Evolutionary conservation across 495 filamentous ascomycete genomes (phyloP), one percentile per base, ranked within the genome.

Genomic region (Chaetomium cochliodes): DNA sequence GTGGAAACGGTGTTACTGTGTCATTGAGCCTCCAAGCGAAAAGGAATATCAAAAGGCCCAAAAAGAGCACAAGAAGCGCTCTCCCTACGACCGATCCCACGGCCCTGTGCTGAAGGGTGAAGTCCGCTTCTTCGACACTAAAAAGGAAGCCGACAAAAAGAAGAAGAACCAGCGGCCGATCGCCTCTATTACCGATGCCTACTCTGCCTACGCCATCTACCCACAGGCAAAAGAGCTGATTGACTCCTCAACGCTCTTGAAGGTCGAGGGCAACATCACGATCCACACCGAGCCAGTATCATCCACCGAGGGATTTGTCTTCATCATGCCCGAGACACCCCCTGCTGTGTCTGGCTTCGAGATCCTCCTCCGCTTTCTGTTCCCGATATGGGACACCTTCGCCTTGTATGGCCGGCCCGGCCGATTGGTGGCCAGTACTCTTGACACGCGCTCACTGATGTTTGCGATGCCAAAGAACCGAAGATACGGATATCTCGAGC

Each of bases 1-100:
- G 2, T 99, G 94, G 94, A 86, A 90, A 69, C 88, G 93, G 16
- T 98, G 92, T 74, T 99, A 92, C 91, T 97, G 92, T 75, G 93
- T 98, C 65, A 88, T 97, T 62, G 85, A 85, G 12, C 94, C 93
- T 23, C 94, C 96, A 4, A 89, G 92, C 68, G 92, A 97, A 75
- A 99, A 98, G 77, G 90, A 94, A 60, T 84, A 87, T 47, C 86
- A 90, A 65, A 96, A 92, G 71, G 82, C 87, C 25, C 87, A 91
- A 65, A 97, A 96, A 69, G 82, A 87, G 13, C 73, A 87, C 69
- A 97, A 96, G 78, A 97, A 96, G 78, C 85, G 85, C 64, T 89
- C 90, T 5, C 87, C 90, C 11, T 97, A 97, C 67, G 89, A 96
- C 70, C 86, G 89, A 12, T 81, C 81, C 1, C 75, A 80, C 62